Evolutionary conservation across 1,139 yeast species (phyloP).

Genomic region (Candida glucosophila): DNA sequence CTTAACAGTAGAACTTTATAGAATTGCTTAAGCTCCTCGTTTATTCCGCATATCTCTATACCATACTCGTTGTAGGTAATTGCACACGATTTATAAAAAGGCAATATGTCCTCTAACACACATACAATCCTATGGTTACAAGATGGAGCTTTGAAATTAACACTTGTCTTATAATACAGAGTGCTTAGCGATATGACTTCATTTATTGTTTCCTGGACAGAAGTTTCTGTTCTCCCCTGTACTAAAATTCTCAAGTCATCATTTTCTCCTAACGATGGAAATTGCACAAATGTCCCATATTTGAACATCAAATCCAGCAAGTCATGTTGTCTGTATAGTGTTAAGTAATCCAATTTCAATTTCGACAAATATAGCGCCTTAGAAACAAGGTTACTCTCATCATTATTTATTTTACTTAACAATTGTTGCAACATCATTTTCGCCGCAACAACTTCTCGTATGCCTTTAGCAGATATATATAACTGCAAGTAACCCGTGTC

Average conservation of each 20-base stretch:
- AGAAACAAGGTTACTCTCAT: slow-evolving; percentile 7
- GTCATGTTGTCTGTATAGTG: slow-evolving; percentile 36
- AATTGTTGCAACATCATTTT: slow-evolving; percentile 20
- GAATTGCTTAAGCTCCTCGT: slow-evolving; percentile 17
- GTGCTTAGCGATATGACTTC: slow-evolving; percentile 41
- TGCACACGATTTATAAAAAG: slow-evolving; percentile 18
- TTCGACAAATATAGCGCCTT: slow-evolving; percentile 26
- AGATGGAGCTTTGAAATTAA: too few species aligned
- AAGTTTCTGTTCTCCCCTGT: slow-evolving; percentile 45
- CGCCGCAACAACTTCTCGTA: slow-evolving; percentile 21
- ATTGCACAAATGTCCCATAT: slow-evolving; percentile 59
- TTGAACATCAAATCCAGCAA: slow-evolving; percentile 46
- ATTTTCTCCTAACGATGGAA: slow-evolving; percentile 50
- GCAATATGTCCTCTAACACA: slow-evolving; percentile 13
- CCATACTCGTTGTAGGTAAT: slow-evolving; percentile 21
- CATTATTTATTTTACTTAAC: slow-evolving; percentile 8
- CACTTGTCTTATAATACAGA: slow-evolving; percentile 29
- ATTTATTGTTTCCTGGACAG: slow-evolving; percentile 49
- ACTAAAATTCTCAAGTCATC: slow-evolving; percentile 33
- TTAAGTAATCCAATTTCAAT: slow-evolving; percentile 36
- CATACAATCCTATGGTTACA: slow-evolving; percentile 5
- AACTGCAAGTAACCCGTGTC: slow-evolving; percentile 16
- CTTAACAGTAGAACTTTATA: slow-evolving; percentile 4
- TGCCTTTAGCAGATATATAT: slow-evolving; percentile 25
- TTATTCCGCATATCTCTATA: slow-evolving; percentile 22